Evolutionary conservation across 108 stramenopile genomes (phyloP).

Genomic region (Asterionellopsis glacialis): DNA sequence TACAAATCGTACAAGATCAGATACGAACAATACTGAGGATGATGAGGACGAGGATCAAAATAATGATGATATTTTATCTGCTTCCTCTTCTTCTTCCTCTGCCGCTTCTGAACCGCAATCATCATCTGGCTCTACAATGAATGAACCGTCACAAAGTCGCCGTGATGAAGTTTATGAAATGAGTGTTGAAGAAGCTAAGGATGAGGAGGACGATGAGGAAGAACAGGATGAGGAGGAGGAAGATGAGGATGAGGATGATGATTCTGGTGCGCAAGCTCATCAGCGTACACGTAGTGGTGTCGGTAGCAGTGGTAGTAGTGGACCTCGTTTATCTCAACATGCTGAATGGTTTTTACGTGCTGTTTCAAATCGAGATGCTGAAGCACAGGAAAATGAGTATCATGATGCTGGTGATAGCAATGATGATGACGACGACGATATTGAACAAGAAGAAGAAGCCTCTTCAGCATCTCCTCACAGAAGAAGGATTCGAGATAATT

Average conservation of each 20-base stretch:
- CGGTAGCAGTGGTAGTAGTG: slow-evolving; percentile 3
- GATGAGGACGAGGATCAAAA: neutral
- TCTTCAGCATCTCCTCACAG: neutral
- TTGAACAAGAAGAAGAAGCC: slow-evolving; percentile 10
- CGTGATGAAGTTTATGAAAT: neutral
- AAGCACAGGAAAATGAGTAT: too few relatives aligned
- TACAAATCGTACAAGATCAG: neutral
- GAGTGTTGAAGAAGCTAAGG: slow-evolving; percentile 17
- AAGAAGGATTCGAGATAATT: neutral
- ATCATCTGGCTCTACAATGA: too few relatives aligned
- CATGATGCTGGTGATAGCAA: slow-evolving; percentile 21
- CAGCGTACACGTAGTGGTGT: neutral
- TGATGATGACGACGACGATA: slow-evolving; percentile 15
- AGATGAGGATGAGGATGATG: slow-evolving; percentile 35
- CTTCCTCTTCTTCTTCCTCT: too few relatives aligned
- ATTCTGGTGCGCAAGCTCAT: slow-evolving; percentile 9
- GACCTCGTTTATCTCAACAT: neutral
- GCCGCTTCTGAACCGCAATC: too few relatives aligned
- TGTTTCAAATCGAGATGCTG: too few relatives aligned
- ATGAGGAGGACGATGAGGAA: slow-evolving; percentile 18
- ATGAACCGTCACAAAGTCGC: neutral
- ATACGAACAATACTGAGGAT: neutral
- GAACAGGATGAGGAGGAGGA: slow-evolving; percentile 11
- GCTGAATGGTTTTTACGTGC: neutral
- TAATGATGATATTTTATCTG: neutral